phyloP scores from a whole-genome alignment of 2,329 filamentous ascomycete genomes.

The Sporothrix humicola region DNA sequence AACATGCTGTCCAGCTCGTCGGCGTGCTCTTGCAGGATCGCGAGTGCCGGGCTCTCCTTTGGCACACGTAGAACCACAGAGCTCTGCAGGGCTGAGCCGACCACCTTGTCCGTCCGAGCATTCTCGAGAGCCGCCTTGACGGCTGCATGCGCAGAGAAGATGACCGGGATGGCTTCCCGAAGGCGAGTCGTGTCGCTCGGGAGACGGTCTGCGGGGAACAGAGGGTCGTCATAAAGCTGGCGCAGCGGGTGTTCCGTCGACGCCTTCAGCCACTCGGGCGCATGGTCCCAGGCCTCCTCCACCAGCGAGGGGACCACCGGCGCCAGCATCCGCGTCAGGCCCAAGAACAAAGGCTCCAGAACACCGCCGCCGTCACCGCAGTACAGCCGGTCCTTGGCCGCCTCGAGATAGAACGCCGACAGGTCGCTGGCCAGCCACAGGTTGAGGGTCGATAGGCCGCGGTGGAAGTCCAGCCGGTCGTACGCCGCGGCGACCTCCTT shows the following conservation, averaged over 20 bases:
- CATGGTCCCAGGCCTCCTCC: conserved; percentile 84
- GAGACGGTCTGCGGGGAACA: conserved; percentile 52
- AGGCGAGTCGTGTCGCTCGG: conserved; percentile 50
- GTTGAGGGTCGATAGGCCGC: conserved; percentile 74
- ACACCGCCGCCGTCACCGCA: conserved; percentile 73
- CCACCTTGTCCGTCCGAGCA: conserved; percentile 70
- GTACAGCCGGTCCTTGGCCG: conserved; percentile 89
- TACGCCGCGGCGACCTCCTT: conserved; percentile 68
- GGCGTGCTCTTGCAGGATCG: conserved; percentile 48
- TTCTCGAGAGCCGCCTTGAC: conserved; percentile 78
- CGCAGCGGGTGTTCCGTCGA: conserved; percentile 51
- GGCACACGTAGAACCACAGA: conserved; percentile 64
- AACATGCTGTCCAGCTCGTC: conserved; percentile 68
- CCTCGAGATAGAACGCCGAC: conserved; percentile 92
- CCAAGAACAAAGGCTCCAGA: conserved; percentile 69
- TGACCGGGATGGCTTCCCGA: conserved; percentile 51
- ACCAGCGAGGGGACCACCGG: conserved; percentile 84
- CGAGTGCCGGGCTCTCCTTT: conserved; percentile 43
- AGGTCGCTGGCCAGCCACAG: conserved; percentile 82
- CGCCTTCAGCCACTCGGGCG: conserved; percentile 67
- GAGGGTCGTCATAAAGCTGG: conserved; percentile 54
- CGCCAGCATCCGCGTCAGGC: conserved; percentile 77
- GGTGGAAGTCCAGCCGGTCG: conserved; percentile 79
- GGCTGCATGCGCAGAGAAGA: conserved; percentile 65
- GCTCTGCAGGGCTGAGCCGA: conserved; percentile 83